Conservation (phyloP, 2,329 filamentous ascomycete genomes). For the Ascochyta clinopodiicola region DNA sequence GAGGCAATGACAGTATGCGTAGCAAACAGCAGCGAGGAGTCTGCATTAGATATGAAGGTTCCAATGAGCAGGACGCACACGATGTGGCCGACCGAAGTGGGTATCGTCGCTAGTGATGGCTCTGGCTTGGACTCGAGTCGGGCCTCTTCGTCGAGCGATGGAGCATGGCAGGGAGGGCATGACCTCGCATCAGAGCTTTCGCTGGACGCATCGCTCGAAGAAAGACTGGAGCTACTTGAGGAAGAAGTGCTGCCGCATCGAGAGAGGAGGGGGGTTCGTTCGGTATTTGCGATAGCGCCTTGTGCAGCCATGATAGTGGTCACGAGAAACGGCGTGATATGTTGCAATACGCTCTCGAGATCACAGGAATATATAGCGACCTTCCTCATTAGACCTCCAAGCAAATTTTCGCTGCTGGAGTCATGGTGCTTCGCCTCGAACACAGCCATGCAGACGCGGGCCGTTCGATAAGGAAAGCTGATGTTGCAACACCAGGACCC, state of each 20-base stretch:
- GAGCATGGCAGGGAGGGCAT: not conserved
- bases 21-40: constrained; percentile 69
- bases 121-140: constrained; percentile 3
- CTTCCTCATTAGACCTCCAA: not conserved
- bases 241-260: constrained; percentile 1
- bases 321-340: constrained; percentile 7
- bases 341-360: not conserved
- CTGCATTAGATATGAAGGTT: constrained; percentile 69
- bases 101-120: not conserved
- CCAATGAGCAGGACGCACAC: constrained; percentile 29
- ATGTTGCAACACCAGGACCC: constrained; percentile 20
- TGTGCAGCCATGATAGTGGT: constrained; percentile 7
- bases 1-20: constrained; percentile 64
- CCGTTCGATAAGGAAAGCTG: constrained; percentile 9
- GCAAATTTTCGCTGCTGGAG: constrained; percentile 8
- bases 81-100: constrained; percentile 19
- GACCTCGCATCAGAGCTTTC: not conserved
- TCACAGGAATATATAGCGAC: constrained; percentile 2
- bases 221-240: constrained; percentile 2
- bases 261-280: constrained; percentile 18
- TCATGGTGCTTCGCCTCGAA: constrained; percentile 1
- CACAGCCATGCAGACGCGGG: constrained; percentile 3
- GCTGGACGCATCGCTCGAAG: constrained; percentile 7
- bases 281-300: constrained; percentile 1
- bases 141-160: constrained; percentile 21